Evolutionary conservation across 306 rosid genomes (phyloP).

Genomic region (Gynostemma pentaphyllum): DNA sequence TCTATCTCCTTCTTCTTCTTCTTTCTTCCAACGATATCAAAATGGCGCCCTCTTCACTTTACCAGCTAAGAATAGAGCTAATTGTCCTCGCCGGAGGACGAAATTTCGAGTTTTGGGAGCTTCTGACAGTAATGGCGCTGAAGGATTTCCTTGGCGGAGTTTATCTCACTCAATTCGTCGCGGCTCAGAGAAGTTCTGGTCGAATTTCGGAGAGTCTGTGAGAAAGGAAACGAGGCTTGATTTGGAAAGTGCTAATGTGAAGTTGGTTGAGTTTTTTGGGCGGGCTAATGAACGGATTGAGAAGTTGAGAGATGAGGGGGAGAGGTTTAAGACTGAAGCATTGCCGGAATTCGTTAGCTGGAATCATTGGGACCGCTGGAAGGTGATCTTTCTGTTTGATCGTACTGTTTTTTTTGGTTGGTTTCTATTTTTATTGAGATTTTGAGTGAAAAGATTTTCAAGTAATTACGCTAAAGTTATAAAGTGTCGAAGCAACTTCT

Average conservation of each 20-base stretch:
- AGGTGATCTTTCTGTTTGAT: constrained; percentile 38
- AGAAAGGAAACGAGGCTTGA: constrained; percentile 76
- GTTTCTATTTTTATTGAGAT: background rate
- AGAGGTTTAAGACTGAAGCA: constrained; percentile 34
- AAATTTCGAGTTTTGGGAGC: constrained; percentile 48
- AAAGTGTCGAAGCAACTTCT: background rate
- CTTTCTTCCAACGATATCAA: constrained; percentile 19
- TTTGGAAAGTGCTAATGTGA: constrained; percentile 35
- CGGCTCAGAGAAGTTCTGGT: constrained; percentile 62
- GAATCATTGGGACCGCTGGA: constrained; percentile 73
- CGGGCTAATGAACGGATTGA: constrained; percentile 25
- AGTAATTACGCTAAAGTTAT: background rate
- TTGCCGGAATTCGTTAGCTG: constrained; percentile 51
- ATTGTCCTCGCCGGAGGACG: constrained; percentile 23
- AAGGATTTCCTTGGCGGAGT: constrained; percentile 40
- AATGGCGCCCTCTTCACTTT: constrained; percentile 26
- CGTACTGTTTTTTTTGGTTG: constrained; percentile 5
- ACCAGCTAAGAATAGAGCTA: constrained; percentile 18
- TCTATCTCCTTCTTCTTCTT: constrained; percentile 28
- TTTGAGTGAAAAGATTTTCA: background rate
- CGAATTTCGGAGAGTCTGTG: constrained; percentile 40
- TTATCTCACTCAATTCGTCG: constrained; percentile 37
- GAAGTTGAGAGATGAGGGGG: constrained; percentile 29
- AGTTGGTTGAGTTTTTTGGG: constrained; percentile 28
- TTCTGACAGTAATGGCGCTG: constrained; percentile 33